A percentile compares a stretch with the other conserved stretches of the same genome.
These are phyloP conservation scores for Entomortierella chlamydospora DNA, from an alignment of 192 early-diverging fungal genomes.

Conservation along the genomic window DNA sequence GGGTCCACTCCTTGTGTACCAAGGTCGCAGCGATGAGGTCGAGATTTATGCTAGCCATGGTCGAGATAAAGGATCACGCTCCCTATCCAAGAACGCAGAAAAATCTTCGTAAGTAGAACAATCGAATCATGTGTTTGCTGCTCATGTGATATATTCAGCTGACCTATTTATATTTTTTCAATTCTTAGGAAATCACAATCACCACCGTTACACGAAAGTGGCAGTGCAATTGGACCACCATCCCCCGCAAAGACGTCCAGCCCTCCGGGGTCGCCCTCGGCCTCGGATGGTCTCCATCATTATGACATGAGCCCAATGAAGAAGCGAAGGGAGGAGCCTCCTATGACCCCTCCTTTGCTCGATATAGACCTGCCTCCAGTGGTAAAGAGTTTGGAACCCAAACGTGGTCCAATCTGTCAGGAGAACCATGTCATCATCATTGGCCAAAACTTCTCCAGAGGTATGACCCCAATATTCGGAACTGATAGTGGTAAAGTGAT, in stretches of 20 bases:
- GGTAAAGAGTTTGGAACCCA: constrained; percentile 43
- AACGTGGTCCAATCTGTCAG: constrained; percentile 43
- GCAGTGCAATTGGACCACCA: constrained; percentile 41
- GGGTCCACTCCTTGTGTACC: constrained; percentile 33
- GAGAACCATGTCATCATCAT: constrained; percentile 56
- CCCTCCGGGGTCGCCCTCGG: constrained; percentile 38
- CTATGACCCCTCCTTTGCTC: constrained; percentile 31
- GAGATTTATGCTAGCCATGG: constrained; percentile 54
- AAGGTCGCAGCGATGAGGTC: constrained; percentile 51
- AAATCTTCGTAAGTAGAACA: constrained; percentile 12
- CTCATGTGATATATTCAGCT: constrained; percentile 12
- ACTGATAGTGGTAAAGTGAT: constrained; percentile 40
- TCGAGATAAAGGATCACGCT: constrained; percentile 45
- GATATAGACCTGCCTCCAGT: constrained; percentile 26
- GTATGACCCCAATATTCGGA: constrained; percentile 53
- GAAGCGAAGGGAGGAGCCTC: constrained; percentile 37
- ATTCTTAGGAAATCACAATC: constrained; percentile 48
- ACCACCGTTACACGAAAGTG: constrained; percentile 34
- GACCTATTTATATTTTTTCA: neutral
- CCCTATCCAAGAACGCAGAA: constrained; percentile 31
- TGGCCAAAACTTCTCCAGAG: constrained; percentile 44
- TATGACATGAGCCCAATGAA: constrained; percentile 32
- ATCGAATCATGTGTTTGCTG: neutral
- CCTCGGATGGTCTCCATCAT: constrained; percentile 1
- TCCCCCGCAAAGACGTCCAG: constrained; percentile 54